Evolutionary conservation across 805 yeast species (phyloP).

Genomic region (Ogataea polymorpha): DNA sequence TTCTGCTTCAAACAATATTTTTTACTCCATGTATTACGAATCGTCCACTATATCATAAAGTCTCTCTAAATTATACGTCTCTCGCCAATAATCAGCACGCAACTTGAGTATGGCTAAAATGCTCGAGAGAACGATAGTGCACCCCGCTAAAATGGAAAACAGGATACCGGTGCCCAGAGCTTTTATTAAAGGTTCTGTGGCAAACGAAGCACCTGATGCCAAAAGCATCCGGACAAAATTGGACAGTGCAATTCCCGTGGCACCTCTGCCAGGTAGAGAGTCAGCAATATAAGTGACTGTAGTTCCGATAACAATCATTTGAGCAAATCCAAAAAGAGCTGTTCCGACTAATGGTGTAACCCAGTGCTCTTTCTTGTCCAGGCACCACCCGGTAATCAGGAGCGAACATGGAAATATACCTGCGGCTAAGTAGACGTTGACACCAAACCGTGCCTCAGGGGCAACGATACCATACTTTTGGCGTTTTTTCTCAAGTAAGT

Average conservation of each 20-base stretch:
- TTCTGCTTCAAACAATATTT: background rate
- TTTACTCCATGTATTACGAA: background rate
- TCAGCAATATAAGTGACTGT: slow-evolving; percentile 80
- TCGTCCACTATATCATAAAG: slow-evolving; percentile 50
- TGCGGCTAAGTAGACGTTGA: slow-evolving; percentile 68
- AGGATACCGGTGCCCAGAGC: slow-evolving; percentile 74
- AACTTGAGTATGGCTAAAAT: slow-evolving; percentile 46
- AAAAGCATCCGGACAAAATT: slow-evolving; percentile 69
- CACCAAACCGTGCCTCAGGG: slow-evolving; percentile 78
- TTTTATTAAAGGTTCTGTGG: slow-evolving; percentile 63
- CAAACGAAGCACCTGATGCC: slow-evolving; percentile 75
- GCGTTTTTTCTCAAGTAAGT: slow-evolving; percentile 46
- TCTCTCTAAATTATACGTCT: slow-evolving; percentile 53
- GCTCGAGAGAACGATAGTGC: slow-evolving; percentile 43
- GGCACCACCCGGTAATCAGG: slow-evolving; percentile 80
- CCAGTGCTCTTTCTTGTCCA: slow-evolving; percentile 67
- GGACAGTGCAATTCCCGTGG: slow-evolving; percentile 83
- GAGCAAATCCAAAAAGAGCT: slow-evolving; percentile 75
- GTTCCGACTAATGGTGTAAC: slow-evolving; percentile 78
- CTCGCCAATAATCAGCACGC: slow-evolving; percentile 61
- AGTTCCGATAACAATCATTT: slow-evolving; percentile 80
- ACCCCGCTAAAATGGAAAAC: slow-evolving; percentile 62
- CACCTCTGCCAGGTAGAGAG: slow-evolving; percentile 81
- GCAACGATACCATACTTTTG: slow-evolving; percentile 60
- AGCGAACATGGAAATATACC: slow-evolving; percentile 59